Evolutionary conservation across 331 rosid genomes (phyloP).

Genomic region (Pyrus hybrid): DNA sequence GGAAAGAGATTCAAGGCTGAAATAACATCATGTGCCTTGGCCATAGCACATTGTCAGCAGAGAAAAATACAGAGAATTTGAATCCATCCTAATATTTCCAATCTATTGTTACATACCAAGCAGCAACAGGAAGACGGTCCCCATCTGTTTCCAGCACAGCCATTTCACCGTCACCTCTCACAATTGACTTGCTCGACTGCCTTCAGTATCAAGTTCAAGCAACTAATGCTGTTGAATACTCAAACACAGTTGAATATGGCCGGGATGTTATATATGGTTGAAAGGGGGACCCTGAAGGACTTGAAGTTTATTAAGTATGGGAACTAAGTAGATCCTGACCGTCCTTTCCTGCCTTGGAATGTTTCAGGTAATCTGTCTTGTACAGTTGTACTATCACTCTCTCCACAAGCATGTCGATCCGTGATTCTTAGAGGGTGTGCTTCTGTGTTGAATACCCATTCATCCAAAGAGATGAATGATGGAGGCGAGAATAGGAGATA

Average conservation of each 20-base stretch:
- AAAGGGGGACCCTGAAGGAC: background rate
- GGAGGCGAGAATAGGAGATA: slow-evolving; percentile 20
- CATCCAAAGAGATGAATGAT: slow-evolving; percentile 11
- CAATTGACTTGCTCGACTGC: background rate
- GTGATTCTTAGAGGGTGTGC: slow-evolving; percentile 12
- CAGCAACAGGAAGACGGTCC: background rate
- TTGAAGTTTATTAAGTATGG: background rate
- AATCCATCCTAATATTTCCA: background rate
- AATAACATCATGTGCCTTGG: background rate
- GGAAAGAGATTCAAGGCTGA: background rate
- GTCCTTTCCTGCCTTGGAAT: background rate
- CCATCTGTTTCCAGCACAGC: background rate
- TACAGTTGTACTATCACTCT: background rate
- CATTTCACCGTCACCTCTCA: background rate
- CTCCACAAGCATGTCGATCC: background rate
- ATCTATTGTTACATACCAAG: background rate
- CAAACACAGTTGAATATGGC: background rate
- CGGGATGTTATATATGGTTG: background rate
- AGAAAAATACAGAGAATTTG: background rate
- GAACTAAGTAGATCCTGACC: background rate
- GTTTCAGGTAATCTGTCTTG: background rate
- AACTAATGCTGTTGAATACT: background rate
- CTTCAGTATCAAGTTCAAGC: background rate
- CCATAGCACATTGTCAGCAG: background rate
- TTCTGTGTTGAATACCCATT: slow-evolving; percentile 22